A percentile compares a stretch with the other conserved stretches of the same genome.
These are phyloP conservation scores for Barnettozyma botsteinii DNA, from an alignment of 805 yeast species.

Conservation along the genomic window DNA sequence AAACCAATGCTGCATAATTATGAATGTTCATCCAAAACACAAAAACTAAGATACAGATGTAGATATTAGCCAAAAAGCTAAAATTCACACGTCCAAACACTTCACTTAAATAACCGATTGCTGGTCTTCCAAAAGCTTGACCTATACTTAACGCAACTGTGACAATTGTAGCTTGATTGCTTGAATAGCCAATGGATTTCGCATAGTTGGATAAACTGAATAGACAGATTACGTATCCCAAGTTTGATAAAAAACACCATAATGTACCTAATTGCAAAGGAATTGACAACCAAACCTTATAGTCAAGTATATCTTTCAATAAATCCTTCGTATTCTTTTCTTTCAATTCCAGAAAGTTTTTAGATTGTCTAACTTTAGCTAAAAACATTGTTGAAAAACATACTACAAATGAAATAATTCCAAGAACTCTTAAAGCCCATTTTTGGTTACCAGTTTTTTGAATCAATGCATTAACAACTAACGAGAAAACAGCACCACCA, in stretches of 20 bases:
- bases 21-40: conserved; percentile 45
- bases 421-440: conserved; percentile 44
- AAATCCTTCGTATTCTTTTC: conserved; percentile 10
- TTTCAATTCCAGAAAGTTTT: conserved; percentile 16
- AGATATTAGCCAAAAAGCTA: conserved; percentile 31
- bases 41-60: conserved; percentile 35
- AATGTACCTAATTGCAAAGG: conserved; percentile 30
- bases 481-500: conserved; percentile 42
- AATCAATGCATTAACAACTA: conserved; percentile 38
- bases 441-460: conserved; percentile 35
- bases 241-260: conserved; percentile 33
- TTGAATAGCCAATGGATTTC: conserved; percentile 39
- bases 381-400: conserved; percentile 36
- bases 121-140: conserved; percentile 45
- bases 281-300: conserved; percentile 26
- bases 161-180: conserved; percentile 38
- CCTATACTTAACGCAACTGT: conserved; percentile 42
- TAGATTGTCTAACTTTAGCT: conserved; percentile 40
- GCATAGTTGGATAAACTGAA: conserved; percentile 45
- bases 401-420: conserved; percentile 33
- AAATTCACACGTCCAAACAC: conserved; percentile 41
- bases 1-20: conserved; percentile 35
- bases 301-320: conserved; percentile 32
- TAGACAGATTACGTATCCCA: conserved; percentile 39
- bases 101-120: conserved; percentile 41